phyloP scores from a whole-genome alignment of 306 rosid species.

The Comarum palustre region DNA sequence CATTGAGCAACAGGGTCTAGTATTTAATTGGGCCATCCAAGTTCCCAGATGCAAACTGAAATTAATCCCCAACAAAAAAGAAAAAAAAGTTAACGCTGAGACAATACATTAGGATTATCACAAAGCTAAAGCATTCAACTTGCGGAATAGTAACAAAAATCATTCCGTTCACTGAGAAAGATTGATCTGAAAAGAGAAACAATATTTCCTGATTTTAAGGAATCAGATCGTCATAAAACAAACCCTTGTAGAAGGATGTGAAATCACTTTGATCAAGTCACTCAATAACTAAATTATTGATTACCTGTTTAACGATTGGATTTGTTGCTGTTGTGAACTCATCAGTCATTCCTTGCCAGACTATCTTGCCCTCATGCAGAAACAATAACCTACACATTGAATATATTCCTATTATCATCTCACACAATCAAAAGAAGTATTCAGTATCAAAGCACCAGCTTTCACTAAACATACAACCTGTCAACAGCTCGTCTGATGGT shows the following conservation, averaged over 20 bases:
- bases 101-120: neutral
- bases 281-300: neutral
- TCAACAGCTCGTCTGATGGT: slow-evolving; percentile 93
- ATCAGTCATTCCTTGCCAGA: slow-evolving; percentile 96
- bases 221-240: neutral
- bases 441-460: neutral
- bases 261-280: neutral
- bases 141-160: neutral
- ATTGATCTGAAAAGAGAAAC: neutral
- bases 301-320: slow-evolving; percentile 93
- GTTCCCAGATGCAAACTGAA: slow-evolving; percentile 96
- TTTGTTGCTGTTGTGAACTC: slow-evolving; percentile 77
- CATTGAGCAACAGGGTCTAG: slow-evolving; percentile 32
- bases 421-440: neutral
- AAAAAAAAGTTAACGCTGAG: neutral
- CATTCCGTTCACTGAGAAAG: neutral
- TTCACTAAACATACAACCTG: slow-evolving; percentile 48
- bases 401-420: slow-evolving; percentile 16
- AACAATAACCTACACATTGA: slow-evolving; percentile 64
- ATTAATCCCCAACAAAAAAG: neutral
- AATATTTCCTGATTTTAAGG: neutral
- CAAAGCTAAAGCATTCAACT: neutral
- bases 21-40: slow-evolving; percentile 92
- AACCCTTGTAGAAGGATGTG: neutral
- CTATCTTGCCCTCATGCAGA: slow-evolving; percentile 83